phyloP scores from a whole-genome alignment of 2,329 filamentous ascomycete genomes.

The Scedosporium aurantiacum region DNA sequence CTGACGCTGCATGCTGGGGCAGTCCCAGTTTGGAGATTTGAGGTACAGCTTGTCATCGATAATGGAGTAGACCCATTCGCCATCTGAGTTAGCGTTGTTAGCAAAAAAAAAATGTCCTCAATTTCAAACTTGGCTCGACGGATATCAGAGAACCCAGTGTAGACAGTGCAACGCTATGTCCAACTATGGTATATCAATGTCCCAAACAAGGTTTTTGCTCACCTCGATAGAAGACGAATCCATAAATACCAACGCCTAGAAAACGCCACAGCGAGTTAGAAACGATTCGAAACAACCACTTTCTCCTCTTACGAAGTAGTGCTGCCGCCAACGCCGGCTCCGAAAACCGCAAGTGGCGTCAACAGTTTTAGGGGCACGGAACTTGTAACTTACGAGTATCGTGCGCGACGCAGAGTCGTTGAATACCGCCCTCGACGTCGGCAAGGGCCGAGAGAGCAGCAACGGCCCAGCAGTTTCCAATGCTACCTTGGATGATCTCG shows the following conservation, averaged over 20 bases:
- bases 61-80: conserved; percentile 85
- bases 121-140: not conserved
- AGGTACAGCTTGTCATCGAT: conserved; percentile 86
- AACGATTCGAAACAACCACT: conserved; percentile 15
- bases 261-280: conserved; percentile 24
- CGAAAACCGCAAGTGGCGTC: not conserved
- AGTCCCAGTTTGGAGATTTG: conserved; percentile 72
- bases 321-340: not conserved
- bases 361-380: not conserved
- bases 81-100: conserved; percentile 36
- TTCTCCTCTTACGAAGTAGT: conserved; percentile 18
- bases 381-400: conserved; percentile 39
- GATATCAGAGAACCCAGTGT: not conserved
- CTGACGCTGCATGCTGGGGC: conserved; percentile 62
- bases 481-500: conserved; percentile 66
- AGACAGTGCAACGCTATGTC: not conserved
- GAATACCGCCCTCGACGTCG: conserved; percentile 59
- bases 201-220: conserved; percentile 13
- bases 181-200: not conserved
- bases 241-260: conserved; percentile 63
- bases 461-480: conserved; percentile 79
- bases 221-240: conserved; percentile 74
- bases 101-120: not conserved
- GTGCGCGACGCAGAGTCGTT: conserved; percentile 64
- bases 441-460: conserved; percentile 67